Conservation (phyloP, 2,329 filamentous ascomycete genomes). For the Fusarium sarcochroum region DNA sequence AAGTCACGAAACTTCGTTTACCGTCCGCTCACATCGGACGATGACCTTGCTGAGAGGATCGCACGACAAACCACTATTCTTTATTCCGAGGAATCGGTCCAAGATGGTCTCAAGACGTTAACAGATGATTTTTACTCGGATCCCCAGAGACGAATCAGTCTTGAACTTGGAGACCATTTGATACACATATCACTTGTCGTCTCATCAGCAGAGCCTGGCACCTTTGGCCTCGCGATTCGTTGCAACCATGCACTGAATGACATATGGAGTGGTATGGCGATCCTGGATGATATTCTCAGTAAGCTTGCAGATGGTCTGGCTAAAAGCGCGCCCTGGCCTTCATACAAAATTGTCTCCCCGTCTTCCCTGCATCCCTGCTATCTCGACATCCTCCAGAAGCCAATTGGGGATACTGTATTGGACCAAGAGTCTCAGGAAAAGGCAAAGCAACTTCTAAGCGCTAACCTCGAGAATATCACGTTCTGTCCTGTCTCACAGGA, state of each 20-base stretch:
- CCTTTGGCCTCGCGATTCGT: constrained; percentile 2
- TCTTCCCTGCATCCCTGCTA: constrained; percentile 3
- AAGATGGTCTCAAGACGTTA: constrained; percentile 1
- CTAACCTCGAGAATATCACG: constrained; percentile 10
- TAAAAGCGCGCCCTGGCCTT: not conserved
- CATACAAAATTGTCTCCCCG: not conserved
- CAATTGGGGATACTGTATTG: not conserved
- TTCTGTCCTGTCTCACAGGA: constrained; percentile 4
- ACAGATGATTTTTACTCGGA: constrained; percentile 11
- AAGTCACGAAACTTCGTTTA: constrained; percentile 11
- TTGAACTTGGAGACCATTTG: constrained; percentile 2
- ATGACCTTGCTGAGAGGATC: not conserved
- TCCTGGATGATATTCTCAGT: not conserved
- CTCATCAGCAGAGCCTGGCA: not conserved
- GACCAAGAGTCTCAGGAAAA: not conserved
- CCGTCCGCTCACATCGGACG: constrained; percentile 1
- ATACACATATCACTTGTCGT: constrained; percentile 2
- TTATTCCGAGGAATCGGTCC: not conserved
- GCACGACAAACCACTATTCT: not conserved
- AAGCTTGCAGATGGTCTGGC: not conserved
- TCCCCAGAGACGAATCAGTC: constrained; percentile 4
- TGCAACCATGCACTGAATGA: constrained; percentile 21
- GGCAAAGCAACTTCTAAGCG: constrained; percentile 8
- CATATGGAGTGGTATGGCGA: constrained; percentile 8
- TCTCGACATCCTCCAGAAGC: not conserved